Evolutionary conservation across 2,329 filamentous ascomycete species (phyloP), one percentile per base, ranked within the genome.

Genomic region (Curvularia sp.): DNA sequence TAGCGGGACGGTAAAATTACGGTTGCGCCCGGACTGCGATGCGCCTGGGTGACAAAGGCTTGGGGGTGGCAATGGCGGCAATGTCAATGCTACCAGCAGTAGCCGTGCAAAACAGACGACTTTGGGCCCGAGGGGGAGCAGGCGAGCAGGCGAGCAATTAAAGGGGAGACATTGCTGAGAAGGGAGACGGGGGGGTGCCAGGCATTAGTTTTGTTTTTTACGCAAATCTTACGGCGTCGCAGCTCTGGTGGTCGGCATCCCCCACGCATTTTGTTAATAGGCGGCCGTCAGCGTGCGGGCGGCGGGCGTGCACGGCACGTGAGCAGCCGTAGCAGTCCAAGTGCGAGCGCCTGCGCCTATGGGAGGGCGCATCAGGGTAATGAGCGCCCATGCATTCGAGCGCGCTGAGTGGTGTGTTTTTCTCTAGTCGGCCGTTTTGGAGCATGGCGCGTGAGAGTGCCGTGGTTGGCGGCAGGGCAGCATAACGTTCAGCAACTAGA

Each of bases 1-100:
- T 63, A 63, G 64, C 57, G 59, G 51, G 41, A 51, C 39, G 59
- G 61, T 53, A 56, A 55, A 49, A 39, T 53, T 48, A 63, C 59
- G 53, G 57, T 49, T 25, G 50, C 21, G 52, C 47, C 57, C 34
- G 38, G 47, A 47, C 53, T 34, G 34, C 49, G 53, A 46, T 53
- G 47, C 54, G 49, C 49, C 46, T 54, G 38, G 19, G 25, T 28
- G 41, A n/a, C 15, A 30, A 32, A 46, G 38, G 27, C 18, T 32
- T 57, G 27, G 42, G 39, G 32, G 54, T 51, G 57, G 52, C 54
- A 51, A 59, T 10, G 25, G 49, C 46, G 57, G 51, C 49, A 49
- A 56, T 10, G 34, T 34, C 25, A 25, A 28, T 46, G 55, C 47
- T 57, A 39, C 18, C 43, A 30, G 15, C 42, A 30, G 43, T 23